Percentiles rank a stretch among this genome's conserved stretches.
phyloP scores from a whole-genome alignment of 768 basidiomycete genomes.

The Glaciozyma antarctica region DNA sequence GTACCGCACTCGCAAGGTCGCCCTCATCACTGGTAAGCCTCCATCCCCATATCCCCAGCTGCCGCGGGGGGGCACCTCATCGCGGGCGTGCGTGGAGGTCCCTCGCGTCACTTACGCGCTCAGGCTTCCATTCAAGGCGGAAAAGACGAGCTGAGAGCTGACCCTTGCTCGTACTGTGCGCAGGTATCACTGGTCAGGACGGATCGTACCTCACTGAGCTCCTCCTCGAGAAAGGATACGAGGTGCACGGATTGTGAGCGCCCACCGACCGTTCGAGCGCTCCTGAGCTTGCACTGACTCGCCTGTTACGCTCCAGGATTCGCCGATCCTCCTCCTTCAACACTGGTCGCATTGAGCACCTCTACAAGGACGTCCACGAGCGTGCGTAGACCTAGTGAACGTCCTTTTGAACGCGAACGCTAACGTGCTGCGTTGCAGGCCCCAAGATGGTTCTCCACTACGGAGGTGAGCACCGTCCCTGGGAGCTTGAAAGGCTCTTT shows the following conservation, averaged over 20 bases:
- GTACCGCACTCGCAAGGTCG: slow-evolving; percentile 83
- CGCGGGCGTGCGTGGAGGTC: background rate
- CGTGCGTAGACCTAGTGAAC: slow-evolving; percentile 46
- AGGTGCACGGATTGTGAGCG: slow-evolving; percentile 40
- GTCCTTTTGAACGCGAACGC: background rate
- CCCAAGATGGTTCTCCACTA: slow-evolving; percentile 40
- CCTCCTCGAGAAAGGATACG: slow-evolving; percentile 42
- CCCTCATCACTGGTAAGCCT: slow-evolving; percentile 71
- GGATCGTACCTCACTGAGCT: slow-evolving; percentile 79
- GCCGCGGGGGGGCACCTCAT: background rate
- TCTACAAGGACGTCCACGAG: slow-evolving; percentile 87
- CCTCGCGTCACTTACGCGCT: background rate
- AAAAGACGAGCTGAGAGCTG: background rate
- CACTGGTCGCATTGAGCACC: slow-evolving; percentile 84
- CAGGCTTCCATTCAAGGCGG: background rate
- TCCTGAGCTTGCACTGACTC: background rate
- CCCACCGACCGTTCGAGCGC: background rate
- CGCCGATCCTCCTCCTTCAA: slow-evolving; percentile 97
- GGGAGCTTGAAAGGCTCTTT: background rate
- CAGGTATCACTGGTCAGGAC: slow-evolving; percentile 38
- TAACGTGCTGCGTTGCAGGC: slow-evolving; percentile 7
- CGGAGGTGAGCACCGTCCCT: slow-evolving; percentile 27
- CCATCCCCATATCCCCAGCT: background rate
- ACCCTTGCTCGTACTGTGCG: background rate
- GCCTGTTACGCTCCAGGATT: slow-evolving; percentile 50